Base-by-base conservation (phyloP, 148 eudicot species). In the Amaranthus cruentus region DNA sequence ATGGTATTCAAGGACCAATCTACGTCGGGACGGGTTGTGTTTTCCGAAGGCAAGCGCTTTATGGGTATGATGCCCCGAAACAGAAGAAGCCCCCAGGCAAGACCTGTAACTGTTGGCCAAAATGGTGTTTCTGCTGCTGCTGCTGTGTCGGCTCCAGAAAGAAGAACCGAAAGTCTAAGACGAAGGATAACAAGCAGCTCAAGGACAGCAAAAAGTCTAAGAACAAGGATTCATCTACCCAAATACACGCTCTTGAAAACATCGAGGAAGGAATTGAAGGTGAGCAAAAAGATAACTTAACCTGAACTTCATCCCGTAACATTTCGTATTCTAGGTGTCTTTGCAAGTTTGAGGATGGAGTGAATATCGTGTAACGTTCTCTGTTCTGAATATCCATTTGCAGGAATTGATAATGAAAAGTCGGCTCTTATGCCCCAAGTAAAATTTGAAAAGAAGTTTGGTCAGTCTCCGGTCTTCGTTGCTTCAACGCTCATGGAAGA, bases 221-320 rank as follows among this genome's bases (percentile, higher is more conserved):
- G 83, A 83, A 77, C 81, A 85, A 79, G 78, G 97, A 92, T 46
- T 72, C 87, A 3, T 87, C 90, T 9, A 83, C 96, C 18, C 99
- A 92, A 80, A 88, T 95, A 74, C 96, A 92, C 63, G 92, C 97
- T 49, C 92, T 95, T 72, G 99, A 95, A 80, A 92, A 95, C 73
- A 90, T 95, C 18, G 96, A 95, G 81, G 99, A 95, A 76, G 99
- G 99, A 79, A 82, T 88, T 55, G 99, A 95, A 88, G 99, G 99
- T 95, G 79, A 80, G 76, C 10, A 56, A 14, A 14, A 28, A 15
- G 6, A 18, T 66, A 0, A 64, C 51, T 5, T 10, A 5, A 63
- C 62, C 8, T 57, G 8, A 28, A 28, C 38, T 28, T 28, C 38
- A 28, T 28, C 38, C 38, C 38, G 38, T 28, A 28, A 28, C 38